These are phyloP conservation scores for Cicer pinnatifidum DNA, from an alignment of 306 rosid genomes.

Conservation along the genomic window DNA sequence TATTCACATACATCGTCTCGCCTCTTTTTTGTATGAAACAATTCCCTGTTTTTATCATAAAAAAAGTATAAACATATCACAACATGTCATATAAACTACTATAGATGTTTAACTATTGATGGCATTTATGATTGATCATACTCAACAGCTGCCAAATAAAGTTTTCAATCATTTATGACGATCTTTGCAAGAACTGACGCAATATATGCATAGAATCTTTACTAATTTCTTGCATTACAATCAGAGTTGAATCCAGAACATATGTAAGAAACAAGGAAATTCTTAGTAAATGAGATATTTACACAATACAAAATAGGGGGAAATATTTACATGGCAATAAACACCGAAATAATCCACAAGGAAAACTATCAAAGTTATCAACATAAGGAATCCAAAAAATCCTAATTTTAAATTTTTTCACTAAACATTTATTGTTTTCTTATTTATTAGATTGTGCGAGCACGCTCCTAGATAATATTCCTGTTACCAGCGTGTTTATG, in stretches of 20 bases:
- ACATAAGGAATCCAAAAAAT: neutral
- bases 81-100: conserved; percentile 21
- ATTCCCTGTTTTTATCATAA: conserved; percentile 56
- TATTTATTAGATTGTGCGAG: too few species aligned
- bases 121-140: neutral
- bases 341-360: neutral
- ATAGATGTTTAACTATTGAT: conserved; percentile 1
- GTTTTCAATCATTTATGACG: neutral
- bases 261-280: neutral
- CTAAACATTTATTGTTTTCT: too few species aligned
- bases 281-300: neutral
- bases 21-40: conserved; percentile 70
- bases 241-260: neutral
- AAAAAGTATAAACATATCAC: neutral
- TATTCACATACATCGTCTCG: conserved; percentile 63
- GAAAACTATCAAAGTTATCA: neutral
- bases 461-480: too few species aligned
- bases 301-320: neutral
- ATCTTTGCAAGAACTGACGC: conserved; percentile 5
- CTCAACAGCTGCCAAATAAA: neutral
- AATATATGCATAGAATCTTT: neutral
- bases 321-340: neutral
- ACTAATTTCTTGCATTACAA: neutral
- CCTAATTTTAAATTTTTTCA: too few species aligned
- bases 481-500: too few species aligned